Conservation (phyloP, 2,329 filamentous ascomycete genomes). For the Triangularia setosa region DNA sequence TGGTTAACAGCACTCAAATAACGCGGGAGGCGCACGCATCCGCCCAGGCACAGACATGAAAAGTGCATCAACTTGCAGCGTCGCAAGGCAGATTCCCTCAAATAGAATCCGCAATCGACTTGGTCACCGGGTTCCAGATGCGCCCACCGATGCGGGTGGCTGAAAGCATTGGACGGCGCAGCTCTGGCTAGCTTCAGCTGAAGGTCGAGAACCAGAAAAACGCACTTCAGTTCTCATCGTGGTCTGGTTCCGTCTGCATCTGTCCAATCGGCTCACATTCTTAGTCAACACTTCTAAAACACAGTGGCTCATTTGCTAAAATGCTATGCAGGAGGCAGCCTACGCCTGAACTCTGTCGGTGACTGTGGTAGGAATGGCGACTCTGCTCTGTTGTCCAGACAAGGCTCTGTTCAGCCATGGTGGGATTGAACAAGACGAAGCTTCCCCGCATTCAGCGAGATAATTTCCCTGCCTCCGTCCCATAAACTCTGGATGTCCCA, state of each 20-base stretch:
- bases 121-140: background rate
- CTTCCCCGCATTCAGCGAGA: background rate
- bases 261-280: background rate
- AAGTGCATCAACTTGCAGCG: background rate
- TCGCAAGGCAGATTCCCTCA: background rate
- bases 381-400: background rate
- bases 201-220: background rate
- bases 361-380: background rate
- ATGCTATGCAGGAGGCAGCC: background rate
- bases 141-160: background rate
- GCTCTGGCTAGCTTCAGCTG: background rate
- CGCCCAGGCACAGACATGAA: background rate
- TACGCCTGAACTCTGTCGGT: background rate
- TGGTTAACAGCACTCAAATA: background rate
- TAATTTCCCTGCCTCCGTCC: background rate
- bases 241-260: background rate
- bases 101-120: background rate
- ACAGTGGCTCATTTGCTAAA: background rate
- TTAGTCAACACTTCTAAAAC: background rate
- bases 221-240: background rate
- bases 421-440: background rate
- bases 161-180: slow-evolving; percentile 1
- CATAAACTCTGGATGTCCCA: background rate
- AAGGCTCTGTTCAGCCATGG: background rate
- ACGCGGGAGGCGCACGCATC: background rate